Conservation (phyloP, 345 rosid species). For the Lumnitzera racemosa region DNA sequence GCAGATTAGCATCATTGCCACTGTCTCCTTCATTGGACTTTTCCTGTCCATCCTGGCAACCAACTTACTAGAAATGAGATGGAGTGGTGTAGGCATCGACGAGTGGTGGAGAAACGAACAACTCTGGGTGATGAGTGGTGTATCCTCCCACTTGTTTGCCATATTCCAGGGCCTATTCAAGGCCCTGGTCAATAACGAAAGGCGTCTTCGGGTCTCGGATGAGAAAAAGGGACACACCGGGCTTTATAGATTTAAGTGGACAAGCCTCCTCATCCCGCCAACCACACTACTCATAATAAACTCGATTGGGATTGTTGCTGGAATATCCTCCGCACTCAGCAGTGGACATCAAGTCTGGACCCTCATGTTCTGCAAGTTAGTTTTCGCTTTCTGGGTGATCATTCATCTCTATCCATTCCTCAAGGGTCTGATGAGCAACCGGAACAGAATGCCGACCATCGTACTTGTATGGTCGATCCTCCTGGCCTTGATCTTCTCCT, state of each 20-base stretch:
- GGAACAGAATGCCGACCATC: constrained; percentile 33
- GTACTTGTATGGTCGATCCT: constrained; percentile 38
- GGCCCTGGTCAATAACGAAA: constrained; percentile 24
- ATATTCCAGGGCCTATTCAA: constrained; percentile 33
- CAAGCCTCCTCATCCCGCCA: constrained; percentile 33
- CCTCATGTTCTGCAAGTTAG: constrained; percentile 33
- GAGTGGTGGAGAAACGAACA: constrained; percentile 52
- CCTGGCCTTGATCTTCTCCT: constrained; percentile 36
- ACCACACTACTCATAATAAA: constrained; percentile 36
- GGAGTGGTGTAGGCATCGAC: constrained; percentile 36
- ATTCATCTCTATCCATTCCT: constrained; percentile 41
- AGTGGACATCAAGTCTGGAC: constrained; percentile 38
- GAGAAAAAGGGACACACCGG: constrained; percentile 24
- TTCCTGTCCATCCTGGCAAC: constrained; percentile 33
- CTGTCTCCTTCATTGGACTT: constrained; percentile 31
- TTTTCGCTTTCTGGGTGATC: constrained; percentile 41
- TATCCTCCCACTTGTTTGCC: constrained; percentile 37
- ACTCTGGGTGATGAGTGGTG: constrained; percentile 38
- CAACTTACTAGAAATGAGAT: constrained; percentile 38
- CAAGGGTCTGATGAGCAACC: constrained; percentile 32
- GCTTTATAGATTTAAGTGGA: constrained; percentile 37
- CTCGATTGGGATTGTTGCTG: constrained; percentile 34
- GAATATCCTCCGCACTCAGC: constrained; percentile 21
- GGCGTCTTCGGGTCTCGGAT: constrained; percentile 19
- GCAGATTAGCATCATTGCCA: constrained; percentile 32